Conservation (phyloP, 805 yeast genomes). For the Saccharomycopsis capsularis region DNA sequence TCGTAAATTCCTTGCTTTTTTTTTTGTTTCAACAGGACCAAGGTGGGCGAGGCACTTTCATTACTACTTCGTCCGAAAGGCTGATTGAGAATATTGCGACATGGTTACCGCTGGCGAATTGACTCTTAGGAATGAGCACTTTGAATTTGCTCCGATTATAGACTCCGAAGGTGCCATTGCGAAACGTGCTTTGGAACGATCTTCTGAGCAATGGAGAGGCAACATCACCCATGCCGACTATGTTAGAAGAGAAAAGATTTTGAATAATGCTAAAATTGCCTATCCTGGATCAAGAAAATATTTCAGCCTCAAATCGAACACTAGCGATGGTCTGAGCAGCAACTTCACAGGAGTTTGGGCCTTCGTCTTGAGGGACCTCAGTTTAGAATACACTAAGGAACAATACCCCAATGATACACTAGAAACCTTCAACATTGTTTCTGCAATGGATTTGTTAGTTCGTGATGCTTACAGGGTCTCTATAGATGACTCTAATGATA, state of each 20-base stretch:
- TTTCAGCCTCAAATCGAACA: neutral
- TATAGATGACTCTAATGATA: conserved; percentile 23
- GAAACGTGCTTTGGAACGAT: neutral
- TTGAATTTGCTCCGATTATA: neutral
- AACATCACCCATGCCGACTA: neutral
- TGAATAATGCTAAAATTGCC: neutral
- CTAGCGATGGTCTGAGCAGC: neutral
- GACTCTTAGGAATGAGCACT: neutral
- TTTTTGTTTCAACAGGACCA: no score
- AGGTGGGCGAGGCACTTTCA: no score
- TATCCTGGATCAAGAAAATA: conserved; percentile 1
- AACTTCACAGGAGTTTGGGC: conserved; percentile 4
- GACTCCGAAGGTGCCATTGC: neutral
- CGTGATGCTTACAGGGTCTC: conserved; percentile 25
- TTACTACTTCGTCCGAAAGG: no score
- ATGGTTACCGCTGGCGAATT: neutral
- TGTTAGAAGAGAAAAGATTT: conserved; percentile 3
- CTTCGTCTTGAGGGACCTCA: conserved; percentile 27
- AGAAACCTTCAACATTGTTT: conserved; percentile 32
- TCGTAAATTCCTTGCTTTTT: no score
- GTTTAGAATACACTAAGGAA: conserved; percentile 21
- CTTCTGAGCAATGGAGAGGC: neutral
- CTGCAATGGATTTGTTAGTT: conserved; percentile 36
- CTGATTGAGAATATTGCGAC: no score
- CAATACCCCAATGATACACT: conserved; percentile 23